phyloP scores from a whole-genome alignment of 2,329 filamentous ascomycete genomes.

The Ampelomyces quisqualis region DNA sequence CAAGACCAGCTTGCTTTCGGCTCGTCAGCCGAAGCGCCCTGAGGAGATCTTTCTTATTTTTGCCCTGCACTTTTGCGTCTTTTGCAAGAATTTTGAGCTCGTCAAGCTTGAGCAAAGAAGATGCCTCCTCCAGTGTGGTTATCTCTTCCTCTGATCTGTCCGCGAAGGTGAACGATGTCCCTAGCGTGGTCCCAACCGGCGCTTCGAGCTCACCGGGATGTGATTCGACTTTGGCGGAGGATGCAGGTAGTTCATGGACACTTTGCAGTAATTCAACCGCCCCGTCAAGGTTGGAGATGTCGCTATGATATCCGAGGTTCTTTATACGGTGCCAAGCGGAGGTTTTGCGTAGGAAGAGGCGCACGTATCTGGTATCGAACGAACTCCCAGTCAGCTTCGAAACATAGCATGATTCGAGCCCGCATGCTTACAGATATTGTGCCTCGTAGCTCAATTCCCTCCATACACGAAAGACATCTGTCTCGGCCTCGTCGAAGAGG shows the following conservation, averaged over 20 bases:
- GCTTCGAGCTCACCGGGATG: constrained; percentile 53
- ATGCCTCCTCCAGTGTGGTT: constrained; percentile 77
- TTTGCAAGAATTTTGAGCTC: constrained; percentile 84
- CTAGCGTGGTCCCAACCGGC: constrained; percentile 53
- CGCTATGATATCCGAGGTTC: constrained; percentile 75
- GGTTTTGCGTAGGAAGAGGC: constrained; percentile 88
- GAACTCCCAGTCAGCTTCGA: background rate
- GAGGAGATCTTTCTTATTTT: constrained; percentile 80
- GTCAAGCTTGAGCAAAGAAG: constrained; percentile 76
- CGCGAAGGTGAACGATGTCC: constrained; percentile 70
- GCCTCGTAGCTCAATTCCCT: constrained; percentile 72
- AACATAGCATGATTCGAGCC: too few relatives aligned
- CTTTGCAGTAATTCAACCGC: constrained; percentile 68
- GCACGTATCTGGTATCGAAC: constrained; percentile 70
- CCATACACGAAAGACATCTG: constrained; percentile 76
- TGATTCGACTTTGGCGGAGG: constrained; percentile 37
- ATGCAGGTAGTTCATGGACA: constrained; percentile 56
- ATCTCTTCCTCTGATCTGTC: constrained; percentile 75
- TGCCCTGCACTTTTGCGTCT: constrained; percentile 82
- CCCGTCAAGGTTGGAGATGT: constrained; percentile 71
- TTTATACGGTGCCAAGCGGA: constrained; percentile 85
- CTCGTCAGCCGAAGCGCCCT: constrained; percentile 72
- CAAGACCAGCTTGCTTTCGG: constrained; percentile 72
- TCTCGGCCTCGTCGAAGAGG: constrained; percentile 80
- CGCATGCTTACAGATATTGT: constrained; percentile 75